These are phyloP conservation scores for Xylaria bambusicola DNA, from an alignment of 495 filamentous ascomycete species.

Conservation along the genomic window DNA sequence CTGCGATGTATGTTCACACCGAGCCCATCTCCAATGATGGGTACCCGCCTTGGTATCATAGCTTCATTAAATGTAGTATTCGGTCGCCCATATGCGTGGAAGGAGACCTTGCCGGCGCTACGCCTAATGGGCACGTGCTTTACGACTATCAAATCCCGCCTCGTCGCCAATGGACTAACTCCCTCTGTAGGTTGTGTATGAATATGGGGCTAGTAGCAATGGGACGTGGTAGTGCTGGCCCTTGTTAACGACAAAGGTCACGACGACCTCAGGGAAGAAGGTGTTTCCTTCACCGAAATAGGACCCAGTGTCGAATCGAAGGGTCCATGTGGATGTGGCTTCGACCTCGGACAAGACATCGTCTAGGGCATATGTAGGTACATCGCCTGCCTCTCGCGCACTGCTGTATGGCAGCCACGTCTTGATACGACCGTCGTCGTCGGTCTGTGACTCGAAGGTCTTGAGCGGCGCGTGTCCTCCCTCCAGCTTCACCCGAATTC, in stretches of 20 bases:
- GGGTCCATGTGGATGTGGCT: slow-evolving; percentile 57
- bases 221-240: slow-evolving; percentile 91
- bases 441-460: slow-evolving; percentile 66
- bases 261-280: slow-evolving; percentile 90
- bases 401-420: slow-evolving; percentile 65
- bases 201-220: slow-evolving; percentile 83
- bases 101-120: not conserved
- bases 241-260: slow-evolving; percentile 75
- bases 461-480: slow-evolving; percentile 65
- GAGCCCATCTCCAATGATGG: not conserved
- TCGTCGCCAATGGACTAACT: slow-evolving; percentile 36
- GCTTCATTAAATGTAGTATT: not conserved
- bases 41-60: not conserved
- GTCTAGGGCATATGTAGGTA: slow-evolving; percentile 52
- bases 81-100: not conserved
- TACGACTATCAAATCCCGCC: no score
- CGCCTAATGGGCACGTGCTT: no score
- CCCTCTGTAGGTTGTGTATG: slow-evolving; percentile 92
- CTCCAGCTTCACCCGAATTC: slow-evolving; percentile 75
- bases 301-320: slow-evolving; percentile 73
- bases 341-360: slow-evolving; percentile 46
- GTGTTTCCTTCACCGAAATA: slow-evolving; percentile 77
- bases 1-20: not conserved
- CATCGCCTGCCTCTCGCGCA: slow-evolving; percentile 47
- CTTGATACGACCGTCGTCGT: slow-evolving; percentile 83